Percentiles rank a stretch among this genome's conserved stretches.
Conservation (phyloP, 176 grass and related monocot genomes). For the Aechmea fasciata region DNA sequence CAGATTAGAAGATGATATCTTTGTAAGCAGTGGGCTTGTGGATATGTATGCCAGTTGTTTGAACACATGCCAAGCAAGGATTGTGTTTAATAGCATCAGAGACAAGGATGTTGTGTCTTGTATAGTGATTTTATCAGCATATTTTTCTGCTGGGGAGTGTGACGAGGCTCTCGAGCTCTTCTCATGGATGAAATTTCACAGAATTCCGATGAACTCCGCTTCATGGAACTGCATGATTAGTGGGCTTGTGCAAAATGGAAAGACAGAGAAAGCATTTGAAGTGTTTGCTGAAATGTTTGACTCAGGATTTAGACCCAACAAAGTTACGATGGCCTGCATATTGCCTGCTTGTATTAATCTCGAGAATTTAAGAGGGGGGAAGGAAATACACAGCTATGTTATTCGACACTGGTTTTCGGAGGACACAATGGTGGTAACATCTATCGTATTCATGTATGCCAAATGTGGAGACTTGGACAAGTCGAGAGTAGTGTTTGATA, state of each 20-base stretch:
- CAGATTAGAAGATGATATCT: slow-evolving; percentile 8
- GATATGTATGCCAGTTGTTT: slow-evolving; percentile 24
- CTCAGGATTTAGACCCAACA: slow-evolving; percentile 12
- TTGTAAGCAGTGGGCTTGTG: slow-evolving; percentile 13
- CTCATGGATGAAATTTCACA: not conserved
- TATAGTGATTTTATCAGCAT: slow-evolving; percentile 20
- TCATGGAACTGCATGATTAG: slow-evolving; percentile 27
- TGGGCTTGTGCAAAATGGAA: slow-evolving; percentile 24
- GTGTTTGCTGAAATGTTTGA: slow-evolving; percentile 10
- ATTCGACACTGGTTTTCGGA: slow-evolving; percentile 3
- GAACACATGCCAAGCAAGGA: slow-evolving; percentile 17
- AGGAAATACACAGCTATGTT: slow-evolving; percentile 21
- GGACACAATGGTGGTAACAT: slow-evolving; percentile 2
- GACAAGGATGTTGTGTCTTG: slow-evolving; percentile 15
- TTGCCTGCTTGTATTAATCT: slow-evolving; percentile 5
- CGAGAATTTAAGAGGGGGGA: slow-evolving; percentile 13
- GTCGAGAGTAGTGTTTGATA: slow-evolving; percentile 6
- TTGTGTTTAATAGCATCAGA: slow-evolving; percentile 15
- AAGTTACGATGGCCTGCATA: slow-evolving; percentile 7
- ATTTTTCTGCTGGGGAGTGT: slow-evolving; percentile 16
- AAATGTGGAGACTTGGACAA: slow-evolving; percentile 22
- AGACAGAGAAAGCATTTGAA: slow-evolving; percentile 7
- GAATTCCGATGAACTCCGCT: slow-evolving; percentile 6
- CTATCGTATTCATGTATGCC: slow-evolving; percentile 14
- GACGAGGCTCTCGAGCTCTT: slow-evolving; percentile 19